phyloP scores from a whole-genome alignment of 805 yeast genomes.

The Jamesozyma jinghongensis region DNA sequence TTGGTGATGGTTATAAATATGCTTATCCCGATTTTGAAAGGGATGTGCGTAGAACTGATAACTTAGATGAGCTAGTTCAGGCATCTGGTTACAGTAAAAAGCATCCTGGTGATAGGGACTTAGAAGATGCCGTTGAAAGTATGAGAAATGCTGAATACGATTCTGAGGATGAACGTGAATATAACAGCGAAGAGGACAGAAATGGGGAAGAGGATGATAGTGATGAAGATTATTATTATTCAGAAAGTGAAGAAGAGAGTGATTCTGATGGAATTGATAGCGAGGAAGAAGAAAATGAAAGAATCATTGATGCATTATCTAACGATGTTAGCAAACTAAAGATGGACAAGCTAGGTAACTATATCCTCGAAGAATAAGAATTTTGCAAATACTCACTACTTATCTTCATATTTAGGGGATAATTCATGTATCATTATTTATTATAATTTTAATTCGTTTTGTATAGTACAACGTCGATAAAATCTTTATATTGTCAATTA shows the following conservation, averaged over 20 bases:
- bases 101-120: constrained; percentile 46
- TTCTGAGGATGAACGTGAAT: constrained; percentile 21
- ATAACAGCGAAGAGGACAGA: constrained; percentile 40
- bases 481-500: background rate
- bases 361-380: constrained; percentile 47
- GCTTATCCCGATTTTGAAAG: constrained; percentile 72
- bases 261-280: constrained; percentile 29
- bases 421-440: too few species aligned
- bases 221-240: constrained; percentile 23
- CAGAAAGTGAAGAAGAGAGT: constrained; percentile 26
- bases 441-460: too few species aligned
- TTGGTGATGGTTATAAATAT: constrained; percentile 67
- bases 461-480: background rate
- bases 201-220: constrained; percentile 20
- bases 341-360: constrained; percentile 78
- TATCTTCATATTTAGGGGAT: too few species aligned
- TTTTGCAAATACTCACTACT: too few species aligned
- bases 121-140: constrained; percentile 64
- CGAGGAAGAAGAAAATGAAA: constrained; percentile 41
- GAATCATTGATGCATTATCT: constrained; percentile 62
- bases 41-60: constrained; percentile 60
- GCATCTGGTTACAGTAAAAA: constrained; percentile 78
- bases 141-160: constrained; percentile 44
- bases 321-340: constrained; percentile 56
- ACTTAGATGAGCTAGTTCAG: constrained; percentile 75